Conservation (phyloP, 352 stramenopile genomes). For the Pythium phragmiticola region DNA sequence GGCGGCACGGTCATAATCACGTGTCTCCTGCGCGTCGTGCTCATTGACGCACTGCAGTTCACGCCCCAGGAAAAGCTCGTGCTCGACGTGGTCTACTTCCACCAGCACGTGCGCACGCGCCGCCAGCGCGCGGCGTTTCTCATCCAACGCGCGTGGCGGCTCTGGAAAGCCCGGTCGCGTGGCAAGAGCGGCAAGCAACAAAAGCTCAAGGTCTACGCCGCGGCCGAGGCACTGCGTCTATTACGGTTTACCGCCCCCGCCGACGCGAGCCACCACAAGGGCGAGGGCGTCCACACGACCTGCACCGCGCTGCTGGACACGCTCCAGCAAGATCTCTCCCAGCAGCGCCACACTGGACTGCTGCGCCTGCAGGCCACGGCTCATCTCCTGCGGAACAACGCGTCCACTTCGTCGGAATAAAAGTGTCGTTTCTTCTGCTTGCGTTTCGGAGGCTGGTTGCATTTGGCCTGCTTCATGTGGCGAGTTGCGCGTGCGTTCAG, state of each 20-base stretch:
- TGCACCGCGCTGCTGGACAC: slow-evolving; percentile 19
- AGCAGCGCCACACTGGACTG: slow-evolving; percentile 3
- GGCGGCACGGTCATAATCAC: slow-evolving; percentile 54
- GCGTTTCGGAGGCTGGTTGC: slow-evolving; percentile 3
- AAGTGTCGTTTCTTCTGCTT: slow-evolving; percentile 44
- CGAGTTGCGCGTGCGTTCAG: slow-evolving; percentile 36
- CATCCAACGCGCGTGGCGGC: slow-evolving; percentile 46
- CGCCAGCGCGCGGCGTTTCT: slow-evolving; percentile 44
- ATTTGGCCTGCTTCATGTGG: slow-evolving; percentile 21
- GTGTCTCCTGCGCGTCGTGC: slow-evolving; percentile 54
- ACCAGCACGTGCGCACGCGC: slow-evolving; percentile 43
- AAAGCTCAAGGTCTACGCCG: slow-evolving; percentile 44
- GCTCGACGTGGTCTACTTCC: slow-evolving; percentile 59
- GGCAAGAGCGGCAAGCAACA: slow-evolving; percentile 23
- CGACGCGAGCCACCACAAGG: not conserved
- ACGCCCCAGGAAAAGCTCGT: slow-evolving; percentile 57
- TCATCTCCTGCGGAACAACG: slow-evolving; percentile 49
- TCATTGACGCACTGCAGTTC: slow-evolving; percentile 56
- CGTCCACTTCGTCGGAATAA: slow-evolving; percentile 51
- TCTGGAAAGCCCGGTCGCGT: slow-evolving; percentile 18
- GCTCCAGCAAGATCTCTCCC: slow-evolving; percentile 10
- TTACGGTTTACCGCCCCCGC: slow-evolving; percentile 43
- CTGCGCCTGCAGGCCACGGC: slow-evolving; percentile 1
- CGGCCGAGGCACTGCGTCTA: slow-evolving; percentile 46
- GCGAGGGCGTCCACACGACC: slow-evolving; percentile 17